Base-by-base conservation (phyloP, 2,329 filamentous ascomycete genomes). In the Talaromyces sp. region DNA sequence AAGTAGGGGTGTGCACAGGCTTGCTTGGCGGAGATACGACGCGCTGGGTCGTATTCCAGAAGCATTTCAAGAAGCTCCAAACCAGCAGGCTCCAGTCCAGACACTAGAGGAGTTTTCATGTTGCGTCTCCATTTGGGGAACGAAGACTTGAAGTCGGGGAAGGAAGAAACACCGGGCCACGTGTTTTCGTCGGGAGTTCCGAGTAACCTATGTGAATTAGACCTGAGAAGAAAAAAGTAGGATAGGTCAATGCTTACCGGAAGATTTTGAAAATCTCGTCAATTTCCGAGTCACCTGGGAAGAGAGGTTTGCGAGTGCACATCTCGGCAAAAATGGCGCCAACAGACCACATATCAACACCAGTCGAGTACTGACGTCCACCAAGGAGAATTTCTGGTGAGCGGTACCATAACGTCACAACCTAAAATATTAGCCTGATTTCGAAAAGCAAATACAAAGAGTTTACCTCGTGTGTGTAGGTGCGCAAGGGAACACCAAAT, bases 251-350 rank as follows among this genome's bases (percentile, higher is more conserved):
- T 3, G 71, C 84, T 72, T 82, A 92, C 91, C 89, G 87, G 88
- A 97, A 97, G 76, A 90, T 96, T 82, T 94, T 95, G 85, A 96
- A 96, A 74, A 96, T 96, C 79, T 96, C 92, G 74, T 96, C 92
- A 79, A 96, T 96, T 76, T 96, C 92, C 5, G 91, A 95, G 76
- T 97, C 93, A 66, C 93, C 93, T 13, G 93, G 92, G 83, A 97
- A 97, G 50, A 97, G 84, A 5, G 93, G 92, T 80, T 96, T 96
- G 73, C 92, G 87, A 1, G 93, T 97, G 80, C 92, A 96, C 93
- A 97, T 97, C 79, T 97, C 93, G 10, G 93, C 93, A 77, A 97
- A 96, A 78, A 97, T 97, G 78, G 92, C 95, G 68, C 93, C 93
- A 59, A 93, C 89, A 37, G 91, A 95, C 93, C 93, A 97, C 91